Percentiles rank a stretch among this genome's conserved stretches.
phyloP scores from a whole-genome alignment of 2,329 filamentous ascomycete species.

The Ceratocystis alfenasii region DNA sequence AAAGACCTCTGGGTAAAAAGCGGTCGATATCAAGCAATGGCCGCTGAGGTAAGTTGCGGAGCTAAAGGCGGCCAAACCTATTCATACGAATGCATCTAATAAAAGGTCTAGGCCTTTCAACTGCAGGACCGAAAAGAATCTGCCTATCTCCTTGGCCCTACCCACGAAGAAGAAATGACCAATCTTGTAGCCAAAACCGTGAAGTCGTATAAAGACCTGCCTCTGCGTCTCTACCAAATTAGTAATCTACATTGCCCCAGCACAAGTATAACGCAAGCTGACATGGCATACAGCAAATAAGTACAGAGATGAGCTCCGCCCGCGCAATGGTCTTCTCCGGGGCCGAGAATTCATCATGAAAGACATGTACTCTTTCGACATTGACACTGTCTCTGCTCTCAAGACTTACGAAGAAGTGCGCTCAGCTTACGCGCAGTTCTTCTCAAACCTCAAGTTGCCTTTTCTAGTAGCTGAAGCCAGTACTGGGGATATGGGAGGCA shows the following conservation, averaged over 20 bases:
- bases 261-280: neutral
- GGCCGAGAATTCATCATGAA: slow-evolving; percentile 96
- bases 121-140: slow-evolving; percentile 67
- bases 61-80: neutral
- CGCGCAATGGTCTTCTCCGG: slow-evolving; percentile 75
- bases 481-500: slow-evolving; percentile 92
- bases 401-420: slow-evolving; percentile 67
- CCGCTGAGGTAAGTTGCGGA: slow-evolving; percentile 49
- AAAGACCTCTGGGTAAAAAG: slow-evolving; percentile 73
- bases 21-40: slow-evolving; percentile 61
- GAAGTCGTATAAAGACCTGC: slow-evolving; percentile 75
- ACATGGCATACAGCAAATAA: slow-evolving; percentile 54
- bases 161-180: slow-evolving; percentile 95
- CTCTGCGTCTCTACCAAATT: slow-evolving; percentile 81
- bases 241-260: slow-evolving; percentile 38
- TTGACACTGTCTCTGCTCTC: slow-evolving; percentile 53
- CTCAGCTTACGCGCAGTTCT: slow-evolving; percentile 60
- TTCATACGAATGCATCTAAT: neutral
- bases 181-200: slow-evolving; percentile 59
- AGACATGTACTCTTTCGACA: slow-evolving; percentile 92
- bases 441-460: slow-evolving; percentile 70
- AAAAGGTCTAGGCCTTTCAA: slow-evolving; percentile 53
- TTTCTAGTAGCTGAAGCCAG: slow-evolving; percentile 79
- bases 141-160: slow-evolving; percentile 70
- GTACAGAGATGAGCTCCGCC: slow-evolving; percentile 84